phyloP scores from a whole-genome alignment of 169 alveolate species.

The Prorocentrum cordatum region DNA sequence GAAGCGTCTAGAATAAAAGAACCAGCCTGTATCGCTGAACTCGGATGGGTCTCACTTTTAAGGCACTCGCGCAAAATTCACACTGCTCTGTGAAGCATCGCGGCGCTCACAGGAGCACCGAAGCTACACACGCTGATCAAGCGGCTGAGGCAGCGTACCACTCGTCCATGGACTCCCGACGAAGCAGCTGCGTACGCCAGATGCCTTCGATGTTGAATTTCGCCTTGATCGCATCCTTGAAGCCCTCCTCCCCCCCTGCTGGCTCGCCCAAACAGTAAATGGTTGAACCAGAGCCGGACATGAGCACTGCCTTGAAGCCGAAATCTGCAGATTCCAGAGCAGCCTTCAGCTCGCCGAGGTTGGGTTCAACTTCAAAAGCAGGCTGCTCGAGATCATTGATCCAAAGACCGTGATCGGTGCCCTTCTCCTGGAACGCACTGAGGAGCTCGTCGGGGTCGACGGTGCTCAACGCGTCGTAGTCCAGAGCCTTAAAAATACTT shows the following conservation, averaged over 20 bases:
- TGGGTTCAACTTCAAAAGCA: constrained; percentile 28
- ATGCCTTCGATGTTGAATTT: constrained; percentile 45
- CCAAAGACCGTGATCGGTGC: constrained; percentile 14
- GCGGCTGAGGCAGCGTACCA: too few species aligned
- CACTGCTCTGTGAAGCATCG: too few species aligned
- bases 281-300: constrained; percentile 62
- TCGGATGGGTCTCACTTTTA: too few species aligned
- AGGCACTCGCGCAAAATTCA: too few species aligned
- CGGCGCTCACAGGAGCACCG: too few species aligned
- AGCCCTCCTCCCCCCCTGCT: neutral
- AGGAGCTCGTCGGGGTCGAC: constrained; percentile 25
- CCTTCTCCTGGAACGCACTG: neutral
- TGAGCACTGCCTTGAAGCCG: constrained; percentile 43
- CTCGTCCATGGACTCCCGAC: too few species aligned
- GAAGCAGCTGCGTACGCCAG: constrained; percentile 26
- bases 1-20: too few species aligned
- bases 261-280: constrained; percentile 61
- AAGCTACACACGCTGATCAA: too few species aligned
- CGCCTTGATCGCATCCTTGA: constrained; percentile 12
- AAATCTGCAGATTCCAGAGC: neutral
- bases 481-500: constrained; percentile 43
- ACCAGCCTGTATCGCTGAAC: too few species aligned
- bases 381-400: constrained; percentile 47
- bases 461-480: neutral
- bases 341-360: constrained; percentile 4